These are phyloP conservation scores for Nigrospora oryzae DNA, from an alignment of 2,329 filamentous ascomycete genomes.

Conservation along the genomic window DNA sequence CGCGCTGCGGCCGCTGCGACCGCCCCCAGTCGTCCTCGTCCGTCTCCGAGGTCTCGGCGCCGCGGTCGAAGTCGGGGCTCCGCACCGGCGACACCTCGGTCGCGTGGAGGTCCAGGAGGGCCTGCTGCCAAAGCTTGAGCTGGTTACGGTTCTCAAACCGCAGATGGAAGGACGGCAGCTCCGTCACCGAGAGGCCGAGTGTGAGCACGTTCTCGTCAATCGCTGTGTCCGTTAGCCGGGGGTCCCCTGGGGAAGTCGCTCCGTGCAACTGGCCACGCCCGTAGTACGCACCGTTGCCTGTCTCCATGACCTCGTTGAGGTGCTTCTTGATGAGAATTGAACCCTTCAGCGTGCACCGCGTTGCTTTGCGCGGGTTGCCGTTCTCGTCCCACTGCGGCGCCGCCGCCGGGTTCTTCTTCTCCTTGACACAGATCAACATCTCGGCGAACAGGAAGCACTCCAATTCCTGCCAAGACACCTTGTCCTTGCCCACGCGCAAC, in stretches of 20 bases:
- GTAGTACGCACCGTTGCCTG: slow-evolving; percentile 34
- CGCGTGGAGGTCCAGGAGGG: slow-evolving; percentile 73
- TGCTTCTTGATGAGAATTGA: slow-evolving; percentile 99
- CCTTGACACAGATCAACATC: slow-evolving; percentile 99
- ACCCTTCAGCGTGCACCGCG: slow-evolving; percentile 84
- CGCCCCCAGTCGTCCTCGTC: slow-evolving; percentile 87
- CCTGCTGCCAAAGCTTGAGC: slow-evolving; percentile 81
- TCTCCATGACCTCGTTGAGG: slow-evolving; percentile 77
- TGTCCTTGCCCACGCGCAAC: slow-evolving; percentile 91
- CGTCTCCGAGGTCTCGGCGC: slow-evolving; percentile 64
- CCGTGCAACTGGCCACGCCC: slow-evolving; percentile 6
- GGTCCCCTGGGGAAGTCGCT: slow-evolving; percentile 18
- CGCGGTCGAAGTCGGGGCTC: slow-evolving; percentile 68
- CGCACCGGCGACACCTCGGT: slow-evolving; percentile 55
- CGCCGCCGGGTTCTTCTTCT: slow-evolving; percentile 64
- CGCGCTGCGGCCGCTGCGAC: slow-evolving; percentile 50
- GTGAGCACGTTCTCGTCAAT: slow-evolving; percentile 78
- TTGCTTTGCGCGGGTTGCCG: slow-evolving; percentile 50
- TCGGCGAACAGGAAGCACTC: slow-evolving; percentile 96
- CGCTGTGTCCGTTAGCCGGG: slow-evolving; percentile 6
- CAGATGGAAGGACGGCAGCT: slow-evolving; percentile 90
- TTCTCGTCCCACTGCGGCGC: slow-evolving; percentile 60
- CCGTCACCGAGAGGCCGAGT: slow-evolving; percentile 80
- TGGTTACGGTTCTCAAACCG: slow-evolving; percentile 76
- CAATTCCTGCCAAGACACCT: slow-evolving; percentile 91